Percentiles rank a stretch among this genome's conserved stretches.
These are phyloP conservation scores for Climacium dendroides DNA, from an alignment of 225 moss, liverwort and hornwort species.

Conservation along the genomic window DNA sequence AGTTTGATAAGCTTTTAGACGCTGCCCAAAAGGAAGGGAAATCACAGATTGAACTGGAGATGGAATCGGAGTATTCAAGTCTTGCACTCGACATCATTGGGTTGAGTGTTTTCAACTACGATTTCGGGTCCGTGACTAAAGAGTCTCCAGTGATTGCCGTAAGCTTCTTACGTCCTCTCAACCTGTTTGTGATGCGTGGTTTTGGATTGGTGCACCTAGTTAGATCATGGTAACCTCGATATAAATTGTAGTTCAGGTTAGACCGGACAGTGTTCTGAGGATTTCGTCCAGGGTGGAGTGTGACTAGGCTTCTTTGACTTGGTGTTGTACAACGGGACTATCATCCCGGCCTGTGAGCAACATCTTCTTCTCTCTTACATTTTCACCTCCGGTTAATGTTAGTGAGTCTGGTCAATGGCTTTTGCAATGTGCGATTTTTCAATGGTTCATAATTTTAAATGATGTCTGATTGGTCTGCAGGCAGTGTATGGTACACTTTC, in stretches of 20 bases:
- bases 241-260: neutral
- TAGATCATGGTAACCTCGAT: neutral
- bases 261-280: neutral
- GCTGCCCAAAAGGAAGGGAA: constrained; percentile 31
- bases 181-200: neutral
- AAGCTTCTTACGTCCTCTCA: neutral
- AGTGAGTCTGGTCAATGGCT: neutral
- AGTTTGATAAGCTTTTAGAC: constrained; percentile 39
- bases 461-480: constrained; percentile 26
- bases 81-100: constrained; percentile 97
- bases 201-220: neutral
- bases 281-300: neutral
- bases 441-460: neutral
- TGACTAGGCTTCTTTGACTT: neutral
- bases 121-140: constrained; percentile 90
- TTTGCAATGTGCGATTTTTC: neutral
- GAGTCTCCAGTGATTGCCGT: constrained; percentile 97
- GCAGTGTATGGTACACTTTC: constrained; percentile 95
- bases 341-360: neutral
- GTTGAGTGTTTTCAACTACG: constrained; percentile 95
- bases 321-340: neutral
- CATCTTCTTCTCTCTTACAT: neutral
- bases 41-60: constrained; percentile 55
- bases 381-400: neutral
- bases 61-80: constrained; percentile 93